phyloP scores from a whole-genome alignment of 1,139 yeast genomes.

The Taphrina flavorubra region DNA sequence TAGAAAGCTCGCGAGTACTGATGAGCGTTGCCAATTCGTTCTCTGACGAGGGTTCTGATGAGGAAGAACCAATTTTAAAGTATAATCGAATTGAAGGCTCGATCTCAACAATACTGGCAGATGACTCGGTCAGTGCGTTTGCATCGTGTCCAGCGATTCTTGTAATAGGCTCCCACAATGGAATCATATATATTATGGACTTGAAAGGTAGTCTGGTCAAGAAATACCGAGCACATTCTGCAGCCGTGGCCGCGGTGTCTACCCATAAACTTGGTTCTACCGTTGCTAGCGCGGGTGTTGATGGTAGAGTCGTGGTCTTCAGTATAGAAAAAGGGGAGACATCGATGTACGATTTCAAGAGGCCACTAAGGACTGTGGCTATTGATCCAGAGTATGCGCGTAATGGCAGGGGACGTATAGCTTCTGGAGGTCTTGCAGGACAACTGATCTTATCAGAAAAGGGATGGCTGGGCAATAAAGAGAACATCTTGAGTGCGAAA shows the following conservation, averaged over 20 bases:
- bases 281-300: slow-evolving; percentile 43
- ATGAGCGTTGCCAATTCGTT: slow-evolving; percentile 1
- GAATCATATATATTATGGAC: slow-evolving; percentile 69
- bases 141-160: slow-evolving; percentile 64
- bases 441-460: slow-evolving; percentile 73
- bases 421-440: slow-evolving; percentile 92
- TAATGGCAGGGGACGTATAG: slow-evolving; percentile 61
- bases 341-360: slow-evolving; percentile 67
- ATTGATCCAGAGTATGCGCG: slow-evolving; percentile 70
- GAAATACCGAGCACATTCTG: slow-evolving; percentile 83
- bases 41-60: slow-evolving; percentile 50
- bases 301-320: slow-evolving; percentile 41
- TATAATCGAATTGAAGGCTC: slow-evolving; percentile 70
- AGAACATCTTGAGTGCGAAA: slow-evolving; percentile 64
- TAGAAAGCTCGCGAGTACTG: neutral
- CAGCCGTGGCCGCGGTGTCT: slow-evolving; percentile 74
- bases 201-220: slow-evolving; percentile 60
- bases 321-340: slow-evolving; percentile 28
- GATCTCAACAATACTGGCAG: slow-evolving; percentile 69
- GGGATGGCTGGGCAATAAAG: slow-evolving; percentile 89
- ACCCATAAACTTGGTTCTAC: slow-evolving; percentile 52
- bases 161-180: slow-evolving; percentile 62
- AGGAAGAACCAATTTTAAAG: slow-evolving; percentile 75
- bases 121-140: slow-evolving; percentile 79
- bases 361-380: slow-evolving; percentile 89